Conservation (phyloP, 2,329 filamentous ascomycete species). For the Metarhizium rileyi region DNA sequence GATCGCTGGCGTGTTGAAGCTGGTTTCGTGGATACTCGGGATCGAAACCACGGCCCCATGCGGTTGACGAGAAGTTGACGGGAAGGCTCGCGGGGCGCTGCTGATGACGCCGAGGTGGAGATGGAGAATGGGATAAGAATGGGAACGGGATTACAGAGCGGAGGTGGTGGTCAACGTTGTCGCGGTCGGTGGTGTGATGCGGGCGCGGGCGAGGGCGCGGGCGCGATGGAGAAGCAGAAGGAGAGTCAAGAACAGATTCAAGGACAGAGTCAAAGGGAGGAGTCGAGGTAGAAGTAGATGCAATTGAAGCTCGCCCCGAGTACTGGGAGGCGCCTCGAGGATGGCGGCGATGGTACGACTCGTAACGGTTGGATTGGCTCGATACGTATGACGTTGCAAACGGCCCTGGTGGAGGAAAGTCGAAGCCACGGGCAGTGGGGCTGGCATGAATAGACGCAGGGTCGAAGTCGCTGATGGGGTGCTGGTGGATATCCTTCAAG, state of each 20-base stretch:
- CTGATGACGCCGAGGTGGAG: background rate
- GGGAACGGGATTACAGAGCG: too few species aligned
- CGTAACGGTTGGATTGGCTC: background rate
- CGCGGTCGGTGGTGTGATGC: too few species aligned
- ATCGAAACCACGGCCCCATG: background rate
- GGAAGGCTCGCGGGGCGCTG: background rate
- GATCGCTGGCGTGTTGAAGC: background rate
- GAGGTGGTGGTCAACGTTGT: too few species aligned
- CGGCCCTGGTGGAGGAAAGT: slow-evolving; percentile 35
- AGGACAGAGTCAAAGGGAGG: too few species aligned
- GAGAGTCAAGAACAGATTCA: background rate
- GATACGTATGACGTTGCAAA: slow-evolving; percentile 14
- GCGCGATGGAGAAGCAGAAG: background rate
- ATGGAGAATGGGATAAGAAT: too few species aligned
- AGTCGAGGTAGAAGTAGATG: background rate
- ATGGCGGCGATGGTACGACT: background rate
- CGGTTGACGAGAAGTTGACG: background rate
- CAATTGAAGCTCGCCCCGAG: background rate
- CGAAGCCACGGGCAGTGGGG: slow-evolving; percentile 26
- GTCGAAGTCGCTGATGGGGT: background rate
- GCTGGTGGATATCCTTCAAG: background rate
- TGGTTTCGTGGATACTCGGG: background rate
- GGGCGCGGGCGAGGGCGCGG: too few species aligned
- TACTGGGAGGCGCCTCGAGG: background rate
- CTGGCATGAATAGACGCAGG: slow-evolving; percentile 36